Conservation (phyloP, 257 asterid genomes). For the Voacanga thouarsii region DNA sequence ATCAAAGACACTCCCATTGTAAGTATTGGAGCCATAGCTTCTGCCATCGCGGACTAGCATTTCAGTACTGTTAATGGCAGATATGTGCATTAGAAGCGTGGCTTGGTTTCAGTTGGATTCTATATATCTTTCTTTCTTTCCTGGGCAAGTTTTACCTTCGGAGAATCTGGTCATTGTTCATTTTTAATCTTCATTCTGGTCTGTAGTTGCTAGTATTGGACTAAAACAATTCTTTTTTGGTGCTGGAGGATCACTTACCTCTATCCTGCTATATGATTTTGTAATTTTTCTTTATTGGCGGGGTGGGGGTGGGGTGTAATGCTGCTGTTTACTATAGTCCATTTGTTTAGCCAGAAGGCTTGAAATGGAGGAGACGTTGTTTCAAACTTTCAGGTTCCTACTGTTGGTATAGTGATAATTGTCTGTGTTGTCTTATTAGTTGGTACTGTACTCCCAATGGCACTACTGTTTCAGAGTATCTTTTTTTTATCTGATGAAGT, state of each 20-base stretch:
- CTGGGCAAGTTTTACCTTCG: not conserved
- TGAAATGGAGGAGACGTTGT: not conserved
- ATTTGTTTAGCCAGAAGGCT: not conserved
- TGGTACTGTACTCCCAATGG: too few relatives aligned
- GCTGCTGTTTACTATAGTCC: not conserved
- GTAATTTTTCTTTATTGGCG: too few relatives aligned
- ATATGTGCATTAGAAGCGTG: not conserved
- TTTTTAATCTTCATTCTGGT: not conserved
- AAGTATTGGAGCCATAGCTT: conserved; percentile 6
- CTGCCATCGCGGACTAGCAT: not conserved
- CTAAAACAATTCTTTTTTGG: not conserved
- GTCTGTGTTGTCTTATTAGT: not conserved
- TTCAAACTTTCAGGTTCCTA: not conserved
- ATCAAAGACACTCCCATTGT: conserved; percentile 91
- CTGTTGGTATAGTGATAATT: not conserved
- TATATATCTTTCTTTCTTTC: not conserved
- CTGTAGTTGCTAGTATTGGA: not conserved
- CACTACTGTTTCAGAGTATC: not conserved
- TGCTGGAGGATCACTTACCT: not conserved
- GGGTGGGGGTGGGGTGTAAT: not conserved
- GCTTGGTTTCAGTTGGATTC: not conserved
- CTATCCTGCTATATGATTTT: too few relatives aligned
- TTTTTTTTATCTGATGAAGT: not conserved
- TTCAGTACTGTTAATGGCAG: not conserved
- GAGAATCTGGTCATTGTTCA: not conserved